Conservation (phyloP, 768 basidiomycete species). For the Mycena vitilis region DNA sequence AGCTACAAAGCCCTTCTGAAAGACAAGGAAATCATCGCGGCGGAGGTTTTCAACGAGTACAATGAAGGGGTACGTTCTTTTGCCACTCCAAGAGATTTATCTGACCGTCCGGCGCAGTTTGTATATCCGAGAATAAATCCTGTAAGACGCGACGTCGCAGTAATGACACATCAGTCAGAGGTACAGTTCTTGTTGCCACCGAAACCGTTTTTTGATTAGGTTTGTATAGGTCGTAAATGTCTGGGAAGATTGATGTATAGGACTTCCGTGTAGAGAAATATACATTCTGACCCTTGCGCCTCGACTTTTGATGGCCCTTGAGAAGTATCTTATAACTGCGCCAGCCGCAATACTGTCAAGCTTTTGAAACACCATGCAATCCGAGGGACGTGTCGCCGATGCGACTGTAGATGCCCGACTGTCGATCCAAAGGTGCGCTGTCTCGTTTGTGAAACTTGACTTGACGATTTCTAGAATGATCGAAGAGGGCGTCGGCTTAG, state of each 20-base stretch:
- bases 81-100: background rate
- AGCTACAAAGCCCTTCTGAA: constrained; percentile 76
- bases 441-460: background rate
- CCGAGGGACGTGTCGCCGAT: background rate
- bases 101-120: constrained; percentile 59
- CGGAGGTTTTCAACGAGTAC: constrained; percentile 88
- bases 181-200: constrained; percentile 27
- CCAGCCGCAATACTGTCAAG: background rate
- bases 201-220: too few relatives aligned
- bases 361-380: background rate
- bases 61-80: constrained; percentile 71
- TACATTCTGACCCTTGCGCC: constrained; percentile 1
- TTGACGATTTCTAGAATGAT: constrained; percentile 8
- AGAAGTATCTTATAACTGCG: background rate
- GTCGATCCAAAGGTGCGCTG: constrained; percentile 10
- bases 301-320: constrained; percentile 14
- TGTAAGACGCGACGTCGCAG: constrained; percentile 79
- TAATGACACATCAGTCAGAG: constrained; percentile 90
- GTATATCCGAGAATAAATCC: constrained; percentile 86
- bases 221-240: constrained; percentile 49
- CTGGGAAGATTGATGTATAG: constrained; percentile 31
- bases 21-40: constrained; percentile 78
- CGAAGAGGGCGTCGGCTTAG: constrained; percentile 13
- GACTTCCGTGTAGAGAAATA: background rate
- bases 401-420: constrained; percentile 6